These are phyloP conservation scores for Triadica sebifera DNA, from an alignment of 345 rosid species.

Conservation along the genomic window DNA sequence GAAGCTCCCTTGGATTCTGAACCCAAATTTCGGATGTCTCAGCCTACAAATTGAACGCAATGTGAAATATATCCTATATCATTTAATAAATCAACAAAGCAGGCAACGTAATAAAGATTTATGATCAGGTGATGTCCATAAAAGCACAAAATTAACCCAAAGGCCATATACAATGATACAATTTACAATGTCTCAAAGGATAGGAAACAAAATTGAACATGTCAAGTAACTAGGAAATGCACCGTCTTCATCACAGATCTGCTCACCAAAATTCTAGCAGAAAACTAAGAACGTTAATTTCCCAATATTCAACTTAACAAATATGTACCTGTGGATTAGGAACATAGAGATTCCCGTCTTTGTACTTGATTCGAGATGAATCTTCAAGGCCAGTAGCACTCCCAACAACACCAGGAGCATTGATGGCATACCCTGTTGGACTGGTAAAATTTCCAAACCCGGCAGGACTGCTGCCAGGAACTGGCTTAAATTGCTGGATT, in stretches of 20 bases:
- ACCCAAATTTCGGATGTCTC: conserved; percentile 94
- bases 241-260: no score
- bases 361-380: conserved; percentile 78
- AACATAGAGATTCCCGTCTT: conserved; percentile 72
- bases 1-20: conserved; percentile 74
- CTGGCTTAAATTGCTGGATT: conserved; percentile 78
- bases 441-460: conserved; percentile 57
- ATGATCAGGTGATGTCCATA: neutral
- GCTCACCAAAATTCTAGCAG: neutral
- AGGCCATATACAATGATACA: no score
- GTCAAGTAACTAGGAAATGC: neutral
- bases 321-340: conserved; percentile 77
- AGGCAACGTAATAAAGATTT: neutral
- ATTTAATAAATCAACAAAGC: neutral
- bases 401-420: conserved; percentile 75
- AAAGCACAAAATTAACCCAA: neutral
- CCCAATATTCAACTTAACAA: neutral
- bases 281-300: neutral
- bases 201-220: neutral
- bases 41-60: conserved; percentile 45
- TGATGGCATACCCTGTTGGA: conserved; percentile 65
- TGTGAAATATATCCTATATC: neutral
- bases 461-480: conserved; percentile 57
- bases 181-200: no score
- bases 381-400: conserved; percentile 75